A percentile compares a stretch with the other conserved stretches of the same genome.
These are phyloP conservation scores for Lentinula lateritia DNA, from an alignment of 768 basidiomycete genomes.

Conservation along the genomic window DNA sequence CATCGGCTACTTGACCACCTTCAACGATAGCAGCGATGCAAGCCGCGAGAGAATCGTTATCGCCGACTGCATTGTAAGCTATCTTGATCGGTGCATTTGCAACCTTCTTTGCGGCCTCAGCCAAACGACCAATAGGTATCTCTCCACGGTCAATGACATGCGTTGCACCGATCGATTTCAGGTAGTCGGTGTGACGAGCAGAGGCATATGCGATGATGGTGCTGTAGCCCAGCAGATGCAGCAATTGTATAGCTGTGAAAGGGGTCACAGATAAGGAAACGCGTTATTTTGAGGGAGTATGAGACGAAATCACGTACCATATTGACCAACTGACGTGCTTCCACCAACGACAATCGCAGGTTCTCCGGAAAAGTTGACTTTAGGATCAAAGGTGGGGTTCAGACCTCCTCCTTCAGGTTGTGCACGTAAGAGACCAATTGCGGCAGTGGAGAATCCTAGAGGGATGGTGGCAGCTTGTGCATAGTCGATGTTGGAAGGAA, in stretches of 20 bases:
- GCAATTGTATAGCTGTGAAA: slow-evolving; percentile 4
- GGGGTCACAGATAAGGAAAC: neutral
- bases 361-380: slow-evolving; percentile 34
- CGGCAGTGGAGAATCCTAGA: slow-evolving; percentile 42
- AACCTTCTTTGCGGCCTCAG: neutral
- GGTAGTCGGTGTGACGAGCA: slow-evolving; percentile 18
- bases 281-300: neutral
- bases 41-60: neutral
- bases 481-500: slow-evolving; percentile 40
- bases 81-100: neutral
- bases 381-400: slow-evolving; percentile 29
- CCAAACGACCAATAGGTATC: neutral
- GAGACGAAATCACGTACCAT: slow-evolving; percentile 24
- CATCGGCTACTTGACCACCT: slow-evolving; percentile 4
- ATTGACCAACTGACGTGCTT: slow-evolving; percentile 44
- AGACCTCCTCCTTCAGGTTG: slow-evolving; percentile 34
- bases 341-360: slow-evolving; percentile 46
- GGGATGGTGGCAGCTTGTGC: slow-evolving; percentile 48
- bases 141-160: slow-evolving; percentile 27
- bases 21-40: neutral
- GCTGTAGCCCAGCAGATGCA: neutral
- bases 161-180: slow-evolving; percentile 34
- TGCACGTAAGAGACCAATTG: slow-evolving; percentile 39
- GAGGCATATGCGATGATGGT: slow-evolving; percentile 33
- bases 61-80: neutral